phyloP scores from a whole-genome alignment of 1,284 basidiomycete genomes.

The Trichosporon sp. region DNA sequence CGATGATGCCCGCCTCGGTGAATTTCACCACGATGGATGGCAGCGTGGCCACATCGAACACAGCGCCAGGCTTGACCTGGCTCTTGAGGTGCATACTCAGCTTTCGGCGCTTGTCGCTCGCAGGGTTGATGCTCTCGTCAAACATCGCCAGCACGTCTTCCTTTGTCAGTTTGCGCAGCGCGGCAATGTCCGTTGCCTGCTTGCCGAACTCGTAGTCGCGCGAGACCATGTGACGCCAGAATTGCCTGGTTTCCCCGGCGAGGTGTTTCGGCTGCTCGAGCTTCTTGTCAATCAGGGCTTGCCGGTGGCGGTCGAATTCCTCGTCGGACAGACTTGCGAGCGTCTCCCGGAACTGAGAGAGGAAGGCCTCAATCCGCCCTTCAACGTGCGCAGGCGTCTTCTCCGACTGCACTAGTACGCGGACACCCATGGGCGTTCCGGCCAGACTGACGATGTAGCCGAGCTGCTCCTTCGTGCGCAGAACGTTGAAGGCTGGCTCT shows the following conservation, averaged over 20 bases:
- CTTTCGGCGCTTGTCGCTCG: conserved; percentile 64
- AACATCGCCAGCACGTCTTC: conserved; percentile 73
- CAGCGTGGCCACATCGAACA: conserved; percentile 62
- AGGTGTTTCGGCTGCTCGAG: conserved; percentile 68
- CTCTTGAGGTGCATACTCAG: conserved; percentile 75
- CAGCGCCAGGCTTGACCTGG: conserved; percentile 46
- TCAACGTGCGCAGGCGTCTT: conserved; percentile 78
- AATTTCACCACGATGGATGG: conserved; percentile 60
- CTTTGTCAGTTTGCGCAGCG: conserved; percentile 63
- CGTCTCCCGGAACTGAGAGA: conserved; percentile 61
- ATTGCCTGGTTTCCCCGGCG: conserved; percentile 59
- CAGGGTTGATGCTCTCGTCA: conserved; percentile 63
- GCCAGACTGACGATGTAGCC: conserved; percentile 78
- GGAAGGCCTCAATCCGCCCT: conserved; percentile 78
- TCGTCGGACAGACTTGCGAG: conserved; percentile 58
- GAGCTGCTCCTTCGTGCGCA: conserved; percentile 95
- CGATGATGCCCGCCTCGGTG: conserved; percentile 53
- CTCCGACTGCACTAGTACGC: conserved; percentile 90
- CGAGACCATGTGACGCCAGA: conserved; percentile 65
- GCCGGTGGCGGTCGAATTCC: conserved; percentile 63
- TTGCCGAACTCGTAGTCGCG: conserved; percentile 72
- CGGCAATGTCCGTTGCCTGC: conserved; percentile 61
- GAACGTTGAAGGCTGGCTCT: conserved; percentile 87
- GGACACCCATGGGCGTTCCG: conserved; percentile 62
- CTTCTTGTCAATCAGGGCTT: conserved; percentile 61